Conservation (phyloP, 148 eudicot species). For the Amaranthus hypochondriacus region DNA sequence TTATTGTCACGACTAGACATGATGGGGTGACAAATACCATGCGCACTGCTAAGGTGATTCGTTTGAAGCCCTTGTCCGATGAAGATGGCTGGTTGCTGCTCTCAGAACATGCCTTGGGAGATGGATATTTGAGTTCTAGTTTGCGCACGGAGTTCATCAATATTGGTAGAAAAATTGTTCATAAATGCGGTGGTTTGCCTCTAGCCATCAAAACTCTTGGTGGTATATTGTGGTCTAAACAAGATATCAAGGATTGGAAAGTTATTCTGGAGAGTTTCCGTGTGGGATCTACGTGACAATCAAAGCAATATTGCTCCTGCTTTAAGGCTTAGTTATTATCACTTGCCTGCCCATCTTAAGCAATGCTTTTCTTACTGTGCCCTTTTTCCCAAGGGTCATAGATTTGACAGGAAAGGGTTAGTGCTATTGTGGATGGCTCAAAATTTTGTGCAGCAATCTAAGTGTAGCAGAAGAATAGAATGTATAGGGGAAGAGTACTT, state of each 20-base stretch:
- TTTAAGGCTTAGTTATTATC: conserved; percentile 16
- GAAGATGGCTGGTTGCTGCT: conserved; percentile 15
- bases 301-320: conserved; percentile 1
- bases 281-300: neutral
- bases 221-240: neutral
- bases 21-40: conserved; percentile 7
- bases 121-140: neutral
- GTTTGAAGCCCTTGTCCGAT: conserved; percentile 6
- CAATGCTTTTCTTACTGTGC: conserved; percentile 19
- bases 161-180: conserved; percentile 1
- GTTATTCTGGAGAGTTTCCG: neutral
- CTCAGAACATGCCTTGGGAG: conserved; percentile 11
- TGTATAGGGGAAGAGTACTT: neutral
- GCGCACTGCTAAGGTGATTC: neutral
- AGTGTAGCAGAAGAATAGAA: neutral
- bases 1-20: conserved; percentile 22
- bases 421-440: conserved; percentile 22
- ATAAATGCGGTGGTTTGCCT: conserved; percentile 15
- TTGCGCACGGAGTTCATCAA: neutral
- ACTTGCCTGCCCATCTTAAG: conserved; percentile 8
- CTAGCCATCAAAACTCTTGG: conserved; percentile 17
- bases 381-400: conserved; percentile 11
- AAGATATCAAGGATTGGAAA: conserved; percentile 5
- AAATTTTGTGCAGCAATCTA: neutral
- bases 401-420: neutral